Evolutionary conservation across 139 green algal genomes (phyloP).

Genomic region (Chlorella sp.): DNA sequence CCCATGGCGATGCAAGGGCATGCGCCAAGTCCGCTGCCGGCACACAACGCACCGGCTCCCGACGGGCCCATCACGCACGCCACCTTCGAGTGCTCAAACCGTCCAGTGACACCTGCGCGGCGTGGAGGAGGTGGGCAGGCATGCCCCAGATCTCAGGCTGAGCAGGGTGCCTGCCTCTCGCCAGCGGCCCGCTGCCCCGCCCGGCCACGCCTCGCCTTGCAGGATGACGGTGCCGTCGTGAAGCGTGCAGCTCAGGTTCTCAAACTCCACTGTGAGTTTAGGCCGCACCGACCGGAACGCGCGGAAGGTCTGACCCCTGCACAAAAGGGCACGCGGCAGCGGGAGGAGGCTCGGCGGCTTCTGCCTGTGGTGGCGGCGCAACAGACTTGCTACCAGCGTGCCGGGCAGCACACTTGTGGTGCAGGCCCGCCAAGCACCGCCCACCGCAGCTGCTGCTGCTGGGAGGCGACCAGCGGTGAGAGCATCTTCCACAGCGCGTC

Average conservation of each 20-base stretch:
- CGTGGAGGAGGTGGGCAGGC: too few species aligned
- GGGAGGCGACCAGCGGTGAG: constrained; percentile 27
- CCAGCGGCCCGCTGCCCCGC: too few species aligned
- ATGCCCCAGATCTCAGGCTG: too few species aligned
- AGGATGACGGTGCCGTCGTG: constrained; percentile 45
- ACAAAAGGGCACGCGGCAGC: not conserved
- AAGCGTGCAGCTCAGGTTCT: constrained; percentile 36
- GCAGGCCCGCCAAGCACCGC: not conserved
- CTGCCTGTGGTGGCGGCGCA: constrained; percentile 5
- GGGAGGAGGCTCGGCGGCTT: constrained; percentile 7
- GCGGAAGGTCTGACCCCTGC: constrained; percentile 30
- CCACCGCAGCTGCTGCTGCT: not conserved
- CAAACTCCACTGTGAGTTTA: constrained; percentile 44
- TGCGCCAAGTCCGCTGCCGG: too few species aligned
- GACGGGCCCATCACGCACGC: too few species aligned
- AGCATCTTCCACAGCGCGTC: constrained; percentile 36
- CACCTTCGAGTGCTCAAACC: too few species aligned
- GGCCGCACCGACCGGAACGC: constrained; percentile 45
- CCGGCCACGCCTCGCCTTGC: too few species aligned
- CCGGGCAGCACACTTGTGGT: constrained; percentile 3
- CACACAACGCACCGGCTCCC: too few species aligned
- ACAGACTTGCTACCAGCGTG: constrained; percentile 14
- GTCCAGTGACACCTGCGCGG: too few species aligned
- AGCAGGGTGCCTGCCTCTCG: too few species aligned
- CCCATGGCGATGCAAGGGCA: too few species aligned